These are phyloP conservation scores for Hirsutella thompsonii DNA, from an alignment of 2,329 filamentous ascomycete genomes.

Conservation along the genomic window DNA sequence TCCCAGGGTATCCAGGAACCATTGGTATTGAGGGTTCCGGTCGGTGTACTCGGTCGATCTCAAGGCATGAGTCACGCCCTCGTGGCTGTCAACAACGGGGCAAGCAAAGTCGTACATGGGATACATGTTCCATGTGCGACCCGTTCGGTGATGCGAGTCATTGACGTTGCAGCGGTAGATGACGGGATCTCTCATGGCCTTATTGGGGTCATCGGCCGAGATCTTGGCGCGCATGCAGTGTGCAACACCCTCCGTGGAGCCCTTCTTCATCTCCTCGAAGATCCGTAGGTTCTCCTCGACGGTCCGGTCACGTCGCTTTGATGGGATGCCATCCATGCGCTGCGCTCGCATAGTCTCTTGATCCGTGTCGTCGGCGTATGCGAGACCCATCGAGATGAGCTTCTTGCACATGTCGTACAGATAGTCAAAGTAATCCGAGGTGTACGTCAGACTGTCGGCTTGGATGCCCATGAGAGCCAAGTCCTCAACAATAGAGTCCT, in stretches of 20 bases:
- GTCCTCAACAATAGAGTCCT: constrained; percentile 89
- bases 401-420: constrained; percentile 76
- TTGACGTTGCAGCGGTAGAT: constrained; percentile 82
- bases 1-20: constrained; percentile 65
- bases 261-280: constrained; percentile 89
- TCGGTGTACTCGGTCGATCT: constrained; percentile 81
- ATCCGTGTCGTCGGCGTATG: constrained; percentile 89
- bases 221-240: constrained; percentile 96
- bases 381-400: constrained; percentile 76
- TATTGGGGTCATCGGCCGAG: constrained; percentile 83
- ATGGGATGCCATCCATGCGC: constrained; percentile 73
- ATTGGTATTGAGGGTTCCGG: constrained; percentile 75
- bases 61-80: constrained; percentile 74
- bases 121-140: constrained; percentile 71
- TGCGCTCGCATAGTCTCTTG: constrained; percentile 79
- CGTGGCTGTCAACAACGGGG: constrained; percentile 66
- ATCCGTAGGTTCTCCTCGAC: constrained; percentile 75
- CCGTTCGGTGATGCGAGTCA: constrained; percentile 62
- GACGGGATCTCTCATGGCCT: constrained; percentile 90
- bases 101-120: constrained; percentile 81
- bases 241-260: constrained; percentile 61
- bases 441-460: constrained; percentile 77
- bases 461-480: constrained; percentile 83
- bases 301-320: constrained; percentile 63
- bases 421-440: constrained; percentile 89